These are phyloP conservation scores for Tanacetum coccineum DNA, from an alignment of 129 eudicot species.

Conservation along the genomic window DNA sequence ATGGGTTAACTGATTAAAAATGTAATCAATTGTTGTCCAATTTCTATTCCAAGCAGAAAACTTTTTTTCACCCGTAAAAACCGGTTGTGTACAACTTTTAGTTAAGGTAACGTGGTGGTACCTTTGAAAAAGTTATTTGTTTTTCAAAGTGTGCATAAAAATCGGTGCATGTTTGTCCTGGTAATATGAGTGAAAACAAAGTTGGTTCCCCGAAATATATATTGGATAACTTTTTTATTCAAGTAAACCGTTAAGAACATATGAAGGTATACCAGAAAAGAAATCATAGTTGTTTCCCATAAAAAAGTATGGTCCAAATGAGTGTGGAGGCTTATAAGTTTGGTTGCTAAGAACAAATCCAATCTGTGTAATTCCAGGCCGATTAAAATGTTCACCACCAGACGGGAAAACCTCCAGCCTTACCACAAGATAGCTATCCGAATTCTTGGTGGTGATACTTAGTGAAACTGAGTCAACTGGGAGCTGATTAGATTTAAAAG, in stretches of 20 bases:
- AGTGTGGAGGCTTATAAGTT: slow-evolving; percentile 61
- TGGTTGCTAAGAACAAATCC: slow-evolving; percentile 68
- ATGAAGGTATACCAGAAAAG: slow-evolving; percentile 50
- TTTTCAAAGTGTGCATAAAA: no score
- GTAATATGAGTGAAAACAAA: neutral
- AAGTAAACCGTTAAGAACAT: neutral
- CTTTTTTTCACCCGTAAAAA: neutral
- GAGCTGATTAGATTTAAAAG: slow-evolving; percentile 37
- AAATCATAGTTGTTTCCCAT: slow-evolving; percentile 32
- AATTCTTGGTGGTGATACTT: slow-evolving; percentile 40
- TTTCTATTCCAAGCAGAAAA: neutral
- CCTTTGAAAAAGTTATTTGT: neutral
- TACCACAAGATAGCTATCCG: slow-evolving; percentile 44
- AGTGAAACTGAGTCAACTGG: slow-evolving; percentile 67
- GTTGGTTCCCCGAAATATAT: neutral
- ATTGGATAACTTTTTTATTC: neutral
- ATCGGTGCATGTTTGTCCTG: neutral
- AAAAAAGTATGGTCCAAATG: slow-evolving; percentile 73
- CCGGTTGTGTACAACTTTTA: neutral
- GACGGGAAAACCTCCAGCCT: slow-evolving; percentile 57
- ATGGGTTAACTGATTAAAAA: neutral
- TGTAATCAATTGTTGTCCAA: neutral
- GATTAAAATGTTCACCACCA: slow-evolving; percentile 54
- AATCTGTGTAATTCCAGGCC: slow-evolving; percentile 46
- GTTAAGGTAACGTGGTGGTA: neutral